Conservation (phyloP, 768 basidiomycete species). For the Rhodocollybia butyracea region DNA sequence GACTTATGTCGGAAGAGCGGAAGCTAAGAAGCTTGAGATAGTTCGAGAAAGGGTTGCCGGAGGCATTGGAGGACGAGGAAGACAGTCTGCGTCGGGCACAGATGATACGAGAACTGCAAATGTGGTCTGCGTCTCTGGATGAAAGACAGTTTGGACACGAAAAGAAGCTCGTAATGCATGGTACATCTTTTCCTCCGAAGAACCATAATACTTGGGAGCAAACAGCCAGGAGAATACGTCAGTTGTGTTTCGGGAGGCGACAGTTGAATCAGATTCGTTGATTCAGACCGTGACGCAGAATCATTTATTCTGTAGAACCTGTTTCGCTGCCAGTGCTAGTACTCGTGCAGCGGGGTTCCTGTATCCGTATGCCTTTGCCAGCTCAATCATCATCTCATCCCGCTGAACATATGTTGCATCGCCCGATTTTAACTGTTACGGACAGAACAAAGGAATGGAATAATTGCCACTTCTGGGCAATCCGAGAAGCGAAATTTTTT, state of each 20-base stretch:
- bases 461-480: no score
- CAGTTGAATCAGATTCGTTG: no score
- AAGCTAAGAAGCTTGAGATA: slow-evolving; percentile 31
- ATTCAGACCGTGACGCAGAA: no score
- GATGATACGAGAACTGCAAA: slow-evolving; percentile 59
- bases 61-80: neutral
- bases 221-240: slow-evolving; percentile 80
- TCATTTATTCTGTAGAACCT: no score
- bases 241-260: slow-evolving; percentile 33
- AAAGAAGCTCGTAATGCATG: slow-evolving; percentile 57
- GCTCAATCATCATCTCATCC: slow-evolving; percentile 81
- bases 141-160: slow-evolving; percentile 19
- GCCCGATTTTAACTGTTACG: no score
- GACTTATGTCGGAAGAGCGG: no score
- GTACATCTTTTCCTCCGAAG: slow-evolving; percentile 48
- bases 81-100: slow-evolving; percentile 53
- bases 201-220: slow-evolving; percentile 65
- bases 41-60: slow-evolving; percentile 20
- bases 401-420: slow-evolving; percentile 78
- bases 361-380: slow-evolving; percentile 55
- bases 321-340: no score
- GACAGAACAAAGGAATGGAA: no score
- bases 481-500: no score
- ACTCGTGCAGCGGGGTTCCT: slow-evolving; percentile 7
- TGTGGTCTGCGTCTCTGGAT: slow-evolving; percentile 17